Conservation (phyloP, 2,329 filamentous ascomycete genomes). For the Aureobasidium pullulans region DNA sequence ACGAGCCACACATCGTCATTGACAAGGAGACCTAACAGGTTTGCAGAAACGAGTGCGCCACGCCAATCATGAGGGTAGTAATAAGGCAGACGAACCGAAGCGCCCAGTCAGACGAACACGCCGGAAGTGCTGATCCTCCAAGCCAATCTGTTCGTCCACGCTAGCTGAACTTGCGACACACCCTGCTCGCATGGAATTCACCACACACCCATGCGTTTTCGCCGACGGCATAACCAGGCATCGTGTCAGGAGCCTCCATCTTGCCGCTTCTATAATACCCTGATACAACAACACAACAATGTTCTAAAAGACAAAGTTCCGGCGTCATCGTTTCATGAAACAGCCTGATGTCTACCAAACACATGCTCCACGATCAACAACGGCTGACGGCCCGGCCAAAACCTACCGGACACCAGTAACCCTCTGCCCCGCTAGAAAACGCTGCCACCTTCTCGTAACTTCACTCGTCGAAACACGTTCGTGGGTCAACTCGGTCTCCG, state of each 20-base stretch:
- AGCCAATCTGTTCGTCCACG: not conserved
- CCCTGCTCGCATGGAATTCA: not conserved
- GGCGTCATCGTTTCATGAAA: conserved; percentile 11
- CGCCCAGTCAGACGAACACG: conserved; percentile 7
- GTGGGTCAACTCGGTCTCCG: not conserved
- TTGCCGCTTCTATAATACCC: not conserved
- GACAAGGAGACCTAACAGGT: conserved; percentile 2
- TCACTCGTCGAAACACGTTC: not conserved
- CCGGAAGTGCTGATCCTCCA: not conserved
- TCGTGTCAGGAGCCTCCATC: not conserved
- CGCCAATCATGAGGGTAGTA: conserved; percentile 2
- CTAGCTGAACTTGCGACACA: conserved; percentile 1
- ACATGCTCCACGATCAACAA: conserved; percentile 6
- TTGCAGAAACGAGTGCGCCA: conserved; percentile 4
- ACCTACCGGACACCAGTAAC: not conserved
- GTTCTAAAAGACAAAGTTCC: not conserved
- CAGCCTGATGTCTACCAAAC: conserved; percentile 4
- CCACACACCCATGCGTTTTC: not conserved
- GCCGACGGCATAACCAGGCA: not conserved
- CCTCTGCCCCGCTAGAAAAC: not conserved
- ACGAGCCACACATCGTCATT: conserved; percentile 8
- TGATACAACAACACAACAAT: not conserved
- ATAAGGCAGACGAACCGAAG: conserved; percentile 4
- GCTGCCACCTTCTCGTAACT: not conserved
- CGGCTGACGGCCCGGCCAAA: not conserved